Percentiles rank a stretch among this genome's conserved stretches.
phyloP scores from a whole-genome alignment of 2,329 filamentous ascomycete species.

The Epichloe uncinata region DNA sequence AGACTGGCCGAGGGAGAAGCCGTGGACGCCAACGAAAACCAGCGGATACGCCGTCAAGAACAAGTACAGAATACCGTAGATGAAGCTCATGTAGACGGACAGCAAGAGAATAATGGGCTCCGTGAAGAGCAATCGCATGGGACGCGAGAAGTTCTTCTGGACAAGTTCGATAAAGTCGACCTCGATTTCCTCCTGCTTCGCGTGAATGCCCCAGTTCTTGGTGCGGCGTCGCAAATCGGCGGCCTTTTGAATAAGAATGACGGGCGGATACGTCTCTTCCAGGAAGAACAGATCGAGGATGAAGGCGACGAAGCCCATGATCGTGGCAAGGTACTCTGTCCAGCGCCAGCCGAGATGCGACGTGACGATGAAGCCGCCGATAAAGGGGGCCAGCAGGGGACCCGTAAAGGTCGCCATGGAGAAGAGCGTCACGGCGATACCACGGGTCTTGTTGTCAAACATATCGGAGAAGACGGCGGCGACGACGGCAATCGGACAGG shows the following conservation, averaged over 20 bases:
- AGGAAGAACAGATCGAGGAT: conserved; percentile 47
- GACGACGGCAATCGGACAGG: conserved; percentile 54
- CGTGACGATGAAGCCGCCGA: conserved; percentile 53
- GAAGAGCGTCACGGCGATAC: conserved; percentile 32
- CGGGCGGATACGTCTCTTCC: conserved; percentile 56
- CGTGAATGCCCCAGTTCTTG: conserved; percentile 57
- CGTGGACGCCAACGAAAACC: conserved; percentile 62
- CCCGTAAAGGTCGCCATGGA: conserved; percentile 47
- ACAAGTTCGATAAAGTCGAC: conserved; percentile 50
- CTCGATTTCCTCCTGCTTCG: conserved; percentile 59
- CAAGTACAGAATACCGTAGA: conserved; percentile 68
- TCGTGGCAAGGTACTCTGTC: conserved; percentile 51
- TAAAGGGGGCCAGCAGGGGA: conserved; percentile 53
- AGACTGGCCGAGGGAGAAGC: conserved; percentile 53
- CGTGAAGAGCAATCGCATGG: conserved; percentile 49
- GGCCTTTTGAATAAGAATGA: conserved; percentile 49
- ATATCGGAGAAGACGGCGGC: conserved; percentile 61
- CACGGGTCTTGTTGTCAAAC: conserved; percentile 50
- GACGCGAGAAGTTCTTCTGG: conserved; percentile 53
- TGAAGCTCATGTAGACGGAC: conserved; percentile 61
- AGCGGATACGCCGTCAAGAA: conserved; percentile 78
- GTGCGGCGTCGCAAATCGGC: conserved; percentile 48
- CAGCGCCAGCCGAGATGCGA: conserved; percentile 58
- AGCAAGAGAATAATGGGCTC: conserved; percentile 58
- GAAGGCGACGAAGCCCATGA: conserved; percentile 51